These are phyloP conservation scores for Piper longum DNA, from an alignment of 164 flowering plant species.

Conservation along the genomic window DNA sequence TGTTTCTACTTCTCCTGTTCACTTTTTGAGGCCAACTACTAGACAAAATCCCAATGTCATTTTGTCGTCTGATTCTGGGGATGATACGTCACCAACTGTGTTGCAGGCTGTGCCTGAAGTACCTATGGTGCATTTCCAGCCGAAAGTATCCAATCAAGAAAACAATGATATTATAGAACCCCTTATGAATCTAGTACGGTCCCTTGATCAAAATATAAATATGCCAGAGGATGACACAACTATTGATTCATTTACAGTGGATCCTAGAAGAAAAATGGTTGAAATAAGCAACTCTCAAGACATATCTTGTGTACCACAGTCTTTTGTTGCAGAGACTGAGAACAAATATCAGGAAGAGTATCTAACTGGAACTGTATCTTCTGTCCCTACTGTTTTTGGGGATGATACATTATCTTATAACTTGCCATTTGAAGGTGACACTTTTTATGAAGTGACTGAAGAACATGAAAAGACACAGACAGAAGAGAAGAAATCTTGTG, in stretches of 20 bases:
- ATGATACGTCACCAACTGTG: conserved; percentile 14
- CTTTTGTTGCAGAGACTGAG: conserved; percentile 76
- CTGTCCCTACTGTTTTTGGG: conserved; percentile 9
- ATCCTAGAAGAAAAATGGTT: neutral
- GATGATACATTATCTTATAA: conserved; percentile 14
- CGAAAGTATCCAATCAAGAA: neutral
- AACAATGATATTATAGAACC: neutral
- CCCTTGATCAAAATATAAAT: conserved; percentile 11
- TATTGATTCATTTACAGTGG: no score
- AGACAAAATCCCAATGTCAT: conserved; percentile 28
- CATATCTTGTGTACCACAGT: conserved; percentile 69
- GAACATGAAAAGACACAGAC: conserved; percentile 11
- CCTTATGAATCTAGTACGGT: conserved; percentile 7
- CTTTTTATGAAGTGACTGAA: conserved; percentile 10
- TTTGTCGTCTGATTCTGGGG: conserved; percentile 62
- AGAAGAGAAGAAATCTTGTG: conserved; percentile 6
- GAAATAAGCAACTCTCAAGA: conserved; percentile 28
- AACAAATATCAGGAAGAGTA: conserved; percentile 21
- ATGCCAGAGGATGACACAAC: conserved; percentile 5
- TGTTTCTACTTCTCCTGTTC: conserved; percentile 37
- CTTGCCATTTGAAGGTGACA: conserved; percentile 5
- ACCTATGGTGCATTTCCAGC: neutral
- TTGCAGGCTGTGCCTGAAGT: neutral
- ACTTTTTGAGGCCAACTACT: conserved; percentile 24
- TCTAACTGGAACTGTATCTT: conserved; percentile 19